A percentile compares a stretch with the other conserved stretches of the same genome.
Conservation (phyloP, 495 filamentous ascomycete species). For the Astrothelium subdiscretum region DNA sequence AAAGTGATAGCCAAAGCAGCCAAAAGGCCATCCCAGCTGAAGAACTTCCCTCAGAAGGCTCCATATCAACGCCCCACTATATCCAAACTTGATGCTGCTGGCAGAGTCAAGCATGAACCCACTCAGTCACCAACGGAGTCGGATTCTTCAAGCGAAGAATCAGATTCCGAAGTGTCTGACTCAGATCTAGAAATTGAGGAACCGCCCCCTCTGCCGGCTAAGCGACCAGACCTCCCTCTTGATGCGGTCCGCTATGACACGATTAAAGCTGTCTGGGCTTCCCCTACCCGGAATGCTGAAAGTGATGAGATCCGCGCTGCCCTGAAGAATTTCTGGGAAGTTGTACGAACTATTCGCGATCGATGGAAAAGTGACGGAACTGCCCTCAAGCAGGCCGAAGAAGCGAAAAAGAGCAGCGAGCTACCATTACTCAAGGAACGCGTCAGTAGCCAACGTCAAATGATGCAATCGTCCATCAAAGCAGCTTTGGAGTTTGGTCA, state of each 20-base stretch:
- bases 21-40: conserved; percentile 12
- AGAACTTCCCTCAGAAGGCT: background rate
- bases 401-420: conserved; percentile 37
- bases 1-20: conserved; percentile 8
- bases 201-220: conserved; percentile 39
- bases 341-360: conserved; percentile 51
- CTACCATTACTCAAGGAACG: conserved; percentile 35
- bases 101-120: conserved; percentile 13
- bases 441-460: conserved; percentile 45
- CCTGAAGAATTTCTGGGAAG: conserved; percentile 47
- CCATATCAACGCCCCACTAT: background rate
- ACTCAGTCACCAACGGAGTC: conserved; percentile 15
- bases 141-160: conserved; percentile 22
- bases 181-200: conserved; percentile 40
- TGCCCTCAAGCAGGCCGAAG: conserved; percentile 46
- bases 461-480: conserved; percentile 48
- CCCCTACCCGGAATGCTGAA: conserved; percentile 35
- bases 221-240: conserved; percentile 39
- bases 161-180: conserved; percentile 38
- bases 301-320: conserved; percentile 40
- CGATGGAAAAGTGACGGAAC: conserved; percentile 49
- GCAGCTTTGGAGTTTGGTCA: conserved; percentile 52
- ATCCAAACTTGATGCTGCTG: background rate
- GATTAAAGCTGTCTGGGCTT: conserved; percentile 53
- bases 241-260: conserved; percentile 51